Base-by-base conservation (phyloP, 164 flowering plant species). In the Piper longum region DNA sequence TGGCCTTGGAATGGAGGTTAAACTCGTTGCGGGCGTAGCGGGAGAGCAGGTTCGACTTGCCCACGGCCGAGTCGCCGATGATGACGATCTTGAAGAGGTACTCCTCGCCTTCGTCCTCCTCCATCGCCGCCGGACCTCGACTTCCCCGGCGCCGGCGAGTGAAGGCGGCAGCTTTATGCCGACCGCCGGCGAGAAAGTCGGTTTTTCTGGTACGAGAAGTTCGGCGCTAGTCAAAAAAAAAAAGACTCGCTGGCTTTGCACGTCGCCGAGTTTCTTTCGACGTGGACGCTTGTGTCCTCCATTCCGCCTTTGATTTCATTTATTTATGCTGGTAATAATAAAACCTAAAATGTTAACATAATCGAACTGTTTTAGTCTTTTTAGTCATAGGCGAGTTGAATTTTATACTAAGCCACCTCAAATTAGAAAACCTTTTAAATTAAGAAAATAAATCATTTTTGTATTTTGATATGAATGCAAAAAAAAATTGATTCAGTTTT, bases 51-150 rank as follows among this genome's bases (percentile, higher is more conserved):
- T 78, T 77, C 41, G 78, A 77, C 48, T 77, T 77, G 18, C 80
- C 80, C n/a, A 77, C 80, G 0, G 78, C 80, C 19, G 81, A 78
- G 57, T 78, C 78, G 40, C 81, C 81, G 44, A 78, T 78, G 8
- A 78, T 73, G 65, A 78, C 78, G 41, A 78, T 71, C 75, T 78
- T 78, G 71, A 78, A 78, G 19, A 78, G 73, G 54, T 78, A 78
- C 70, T 75, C 78, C 62, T 78, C 79, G 39, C 77, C 77, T 52
- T 76, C 81, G 11, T 71, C 81, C 5, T 73, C 79, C 39, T 68
- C 74, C 70, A 63, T 71, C 5, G 41, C 55, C 12, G 48, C 48
- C 14, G 39, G 48, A 2, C 18, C 36, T 26, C 36, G 36, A 26
- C 36, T 26, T n/a, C 36, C 36, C 36, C 2, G 36, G 36, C 36